These are phyloP conservation scores for Chondrostereum purpureum DNA, from an alignment of 1,284 basidiomycete genomes.

Conservation along the genomic window DNA sequence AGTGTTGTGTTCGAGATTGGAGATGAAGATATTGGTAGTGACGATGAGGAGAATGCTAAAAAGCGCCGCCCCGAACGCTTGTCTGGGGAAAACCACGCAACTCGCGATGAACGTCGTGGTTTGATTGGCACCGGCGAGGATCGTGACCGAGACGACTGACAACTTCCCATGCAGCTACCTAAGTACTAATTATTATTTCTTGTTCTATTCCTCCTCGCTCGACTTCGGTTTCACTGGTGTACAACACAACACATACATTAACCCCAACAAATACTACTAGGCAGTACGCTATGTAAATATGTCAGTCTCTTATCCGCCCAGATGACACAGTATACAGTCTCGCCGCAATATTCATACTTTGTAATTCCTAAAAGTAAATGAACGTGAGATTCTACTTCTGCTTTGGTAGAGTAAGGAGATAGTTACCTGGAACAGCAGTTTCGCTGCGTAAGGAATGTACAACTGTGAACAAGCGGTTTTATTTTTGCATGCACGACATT, in stretches of 20 bases:
- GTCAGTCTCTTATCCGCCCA: constrained; percentile 69
- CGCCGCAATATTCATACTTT: constrained; percentile 88
- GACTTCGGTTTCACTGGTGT: constrained; percentile 31
- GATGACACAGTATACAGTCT: constrained; percentile 79
- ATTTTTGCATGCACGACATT: constrained; percentile 90
- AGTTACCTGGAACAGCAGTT: constrained; percentile 83
- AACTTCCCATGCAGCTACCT: background rate
- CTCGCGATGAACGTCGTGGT: constrained; percentile 56
- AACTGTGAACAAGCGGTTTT: constrained; percentile 90
- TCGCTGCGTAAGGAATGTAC: constrained; percentile 89
- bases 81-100: constrained; percentile 41
- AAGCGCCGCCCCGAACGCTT: constrained; percentile 38
- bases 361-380: constrained; percentile 56
- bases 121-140: constrained; percentile 24
- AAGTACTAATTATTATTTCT: background rate
- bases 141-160: background rate
- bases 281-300: no score
- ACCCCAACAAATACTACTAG: constrained; percentile 17
- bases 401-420: background rate
- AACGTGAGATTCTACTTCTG: constrained; percentile 4
- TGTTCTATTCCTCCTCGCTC: background rate
- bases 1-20: constrained; percentile 90
- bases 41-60: constrained; percentile 59
- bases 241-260: constrained; percentile 47
- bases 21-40: constrained; percentile 69